These are phyloP conservation scores for Larix kaempferi DNA, from an alignment of 75 land plant genomes.

Conservation along the genomic window DNA sequence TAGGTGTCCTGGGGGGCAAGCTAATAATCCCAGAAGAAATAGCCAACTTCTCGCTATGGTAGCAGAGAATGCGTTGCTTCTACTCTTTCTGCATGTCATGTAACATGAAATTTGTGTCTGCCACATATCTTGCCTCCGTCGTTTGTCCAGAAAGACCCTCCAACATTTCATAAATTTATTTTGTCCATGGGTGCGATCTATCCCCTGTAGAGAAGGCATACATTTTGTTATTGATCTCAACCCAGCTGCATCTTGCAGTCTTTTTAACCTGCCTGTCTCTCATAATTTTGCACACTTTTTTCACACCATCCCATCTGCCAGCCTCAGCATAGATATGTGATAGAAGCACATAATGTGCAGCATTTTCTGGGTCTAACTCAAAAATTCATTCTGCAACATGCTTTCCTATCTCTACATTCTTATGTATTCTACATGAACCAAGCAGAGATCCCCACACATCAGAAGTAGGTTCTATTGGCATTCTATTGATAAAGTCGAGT, in stretches of 20 bases:
- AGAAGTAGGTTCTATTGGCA: slow-evolving; percentile 1
- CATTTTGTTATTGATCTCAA: slow-evolving; percentile 9
- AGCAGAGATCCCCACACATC: slow-evolving; percentile 18
- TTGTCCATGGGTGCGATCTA: slow-evolving; percentile 13
- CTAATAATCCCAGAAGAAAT: slow-evolving; percentile 26
- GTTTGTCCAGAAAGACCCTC: slow-evolving; percentile 15
- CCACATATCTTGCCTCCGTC: slow-evolving; percentile 13
- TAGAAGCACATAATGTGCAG: slow-evolving; percentile 14
- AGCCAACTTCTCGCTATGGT: slow-evolving; percentile 34
- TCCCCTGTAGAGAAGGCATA: slow-evolving; percentile 12
- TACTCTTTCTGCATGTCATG: slow-evolving; percentile 5
- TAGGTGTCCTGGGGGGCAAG: slow-evolving; percentile 17
- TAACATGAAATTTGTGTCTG: slow-evolving; percentile 15
- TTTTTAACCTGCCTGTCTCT: slow-evolving; percentile 7
- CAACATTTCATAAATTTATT: slow-evolving; percentile 10
- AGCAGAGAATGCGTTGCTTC: slow-evolving; percentile 6
- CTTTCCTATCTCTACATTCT: slow-evolving; percentile 15
- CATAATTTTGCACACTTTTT: slow-evolving; percentile 12
- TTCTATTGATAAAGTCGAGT: background rate
- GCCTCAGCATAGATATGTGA: slow-evolving; percentile 19
- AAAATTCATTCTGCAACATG: slow-evolving; percentile 1
- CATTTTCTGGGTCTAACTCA: slow-evolving; percentile 15
- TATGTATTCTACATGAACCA: slow-evolving; percentile 10
- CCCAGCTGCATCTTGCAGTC: slow-evolving; percentile 14
- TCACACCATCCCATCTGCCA: slow-evolving; percentile 12